Evolutionary conservation across 352 stramenopile species (phyloP).

Genomic region (Pythium dissotocum): DNA sequence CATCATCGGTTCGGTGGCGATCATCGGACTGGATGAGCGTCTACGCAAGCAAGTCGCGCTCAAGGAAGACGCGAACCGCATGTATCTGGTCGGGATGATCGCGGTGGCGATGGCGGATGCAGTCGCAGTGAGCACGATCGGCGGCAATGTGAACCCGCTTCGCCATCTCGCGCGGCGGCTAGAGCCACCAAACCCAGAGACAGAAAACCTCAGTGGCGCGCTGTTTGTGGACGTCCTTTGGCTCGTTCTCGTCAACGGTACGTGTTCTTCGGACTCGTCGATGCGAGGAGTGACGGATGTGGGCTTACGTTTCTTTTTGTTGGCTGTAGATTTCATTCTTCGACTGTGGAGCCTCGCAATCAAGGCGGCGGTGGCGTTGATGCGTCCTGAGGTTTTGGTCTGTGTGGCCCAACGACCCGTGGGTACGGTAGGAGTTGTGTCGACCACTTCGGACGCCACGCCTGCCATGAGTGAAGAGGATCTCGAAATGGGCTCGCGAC

Average conservation of each 20-base stretch:
- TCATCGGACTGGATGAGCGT: constrained; percentile 74
- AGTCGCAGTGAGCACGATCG: constrained; percentile 58
- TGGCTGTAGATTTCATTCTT: constrained; percentile 64
- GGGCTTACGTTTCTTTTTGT: background rate
- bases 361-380: constrained; percentile 57
- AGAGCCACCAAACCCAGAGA: constrained; percentile 7
- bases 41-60: constrained; percentile 64
- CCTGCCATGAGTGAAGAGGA: constrained; percentile 38
- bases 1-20: constrained; percentile 58
- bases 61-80: constrained; percentile 68
- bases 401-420: constrained; percentile 17
- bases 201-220: constrained; percentile 27
- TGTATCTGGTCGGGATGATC: constrained; percentile 53
- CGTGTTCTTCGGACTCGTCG: too few relatives aligned
- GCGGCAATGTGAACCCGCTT: constrained; percentile 62
- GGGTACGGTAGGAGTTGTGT: background rate
- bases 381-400: constrained; percentile 40
- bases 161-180: constrained; percentile 50
- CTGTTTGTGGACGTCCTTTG: constrained; percentile 69
- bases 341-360: constrained; percentile 55
- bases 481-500: constrained; percentile 46
- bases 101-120: constrained; percentile 59
- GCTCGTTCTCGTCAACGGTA: constrained; percentile 80
- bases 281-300: background rate
- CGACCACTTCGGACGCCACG: background rate